Evolutionary conservation across 2,329 filamentous ascomycete genomes (phyloP), one percentile per base, ranked within the genome.

Genomic region (Diaporthe sp.): DNA sequence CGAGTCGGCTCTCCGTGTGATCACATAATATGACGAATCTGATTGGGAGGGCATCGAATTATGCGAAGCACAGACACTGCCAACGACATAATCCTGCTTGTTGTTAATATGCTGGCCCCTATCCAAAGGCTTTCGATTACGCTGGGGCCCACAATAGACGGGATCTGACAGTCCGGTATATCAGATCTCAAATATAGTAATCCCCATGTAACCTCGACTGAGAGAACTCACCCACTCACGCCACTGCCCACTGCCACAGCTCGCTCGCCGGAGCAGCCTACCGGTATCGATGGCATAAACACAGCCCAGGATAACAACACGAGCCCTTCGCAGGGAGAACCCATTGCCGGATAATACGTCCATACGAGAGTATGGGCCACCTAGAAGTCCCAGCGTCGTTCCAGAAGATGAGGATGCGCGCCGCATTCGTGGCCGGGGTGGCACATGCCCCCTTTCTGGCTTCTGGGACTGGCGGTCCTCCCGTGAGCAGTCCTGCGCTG

Each of bases 161-260:
- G 65, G 22, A 42, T 70, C 65, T 70, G 65, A 55, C 65, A 70
- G 65, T 22, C 65, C 49, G 49, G 22, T 17, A 70, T 70, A 42
- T 70, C 65, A 42, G 34, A 70, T 70, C 65, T 70, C 65, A 39
- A 70, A 70, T 70, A 70, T 70, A 70, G n/a, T 39, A 53, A 34
- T 39, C 49, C 34, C 49, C n/a, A 39, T 42, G 65, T 55, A 55
- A 42, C 49, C 22, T 55, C 49, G 31, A 25, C 25, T 42, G 46
- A 53, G 31, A n/a, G 17, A 28, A 55, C 46, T 70, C 46, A 53
- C 65, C 65, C 34, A 49, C 44, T 49, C 44, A 49, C 44, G 44
- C 44, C 44, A 62, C 25, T 37, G 55, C 15, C 34, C 25, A 55
- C 53, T 31, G 13, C 65, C 65, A 28, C 65, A 13, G 5, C 46